Percentiles rank a stretch among this genome's conserved stretches.
Evolutionary conservation across 768 basidiomycete genomes (phyloP).

Genomic region (Phylloporus sp.): DNA sequence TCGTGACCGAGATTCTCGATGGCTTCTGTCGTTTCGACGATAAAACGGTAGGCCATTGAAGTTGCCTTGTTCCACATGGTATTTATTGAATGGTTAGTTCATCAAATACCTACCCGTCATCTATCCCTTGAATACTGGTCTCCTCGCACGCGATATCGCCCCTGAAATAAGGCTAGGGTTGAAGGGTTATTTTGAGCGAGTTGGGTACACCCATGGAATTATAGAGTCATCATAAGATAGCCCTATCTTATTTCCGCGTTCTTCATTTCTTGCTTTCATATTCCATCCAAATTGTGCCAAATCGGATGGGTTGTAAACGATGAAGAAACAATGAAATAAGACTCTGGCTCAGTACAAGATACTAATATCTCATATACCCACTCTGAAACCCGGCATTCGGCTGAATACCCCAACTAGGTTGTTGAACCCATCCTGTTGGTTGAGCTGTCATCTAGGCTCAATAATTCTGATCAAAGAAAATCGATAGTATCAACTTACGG

Average conservation of each 20-base stretch:
- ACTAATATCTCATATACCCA: conserved; percentile 39
- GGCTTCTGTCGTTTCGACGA: conserved; percentile 90
- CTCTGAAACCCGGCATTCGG: conserved; percentile 28
- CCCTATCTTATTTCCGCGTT: conserved; percentile 13
- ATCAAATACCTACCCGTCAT: conserved; percentile 81
- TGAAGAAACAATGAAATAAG: conserved; percentile 9
- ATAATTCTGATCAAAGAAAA: background rate
- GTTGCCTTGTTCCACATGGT: background rate
- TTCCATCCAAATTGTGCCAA: conserved; percentile 27
- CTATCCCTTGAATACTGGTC: conserved; percentile 85
- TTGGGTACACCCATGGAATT: conserved; percentile 70
- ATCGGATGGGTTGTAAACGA: conserved; percentile 27
- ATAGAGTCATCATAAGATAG: conserved; percentile 51
- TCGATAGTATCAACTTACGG: conserved; percentile 36
- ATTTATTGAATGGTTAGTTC: conserved; percentile 53
- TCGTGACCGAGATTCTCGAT: conserved; percentile 89
- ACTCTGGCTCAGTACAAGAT: conserved; percentile 12
- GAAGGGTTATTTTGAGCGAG: conserved; percentile 74
- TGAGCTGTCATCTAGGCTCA: conserved; percentile 23
- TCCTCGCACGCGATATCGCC: conserved; percentile 78
- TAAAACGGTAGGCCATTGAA: conserved; percentile 66
- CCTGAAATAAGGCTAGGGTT: conserved; percentile 80
- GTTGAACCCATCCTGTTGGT: conserved; percentile 39
- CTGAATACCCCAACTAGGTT: conserved; percentile 55
- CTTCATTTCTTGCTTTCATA: conserved; percentile 13